Conservation (phyloP, 2,329 filamentous ascomycete genomes). For the Microsporum canis region DNA sequence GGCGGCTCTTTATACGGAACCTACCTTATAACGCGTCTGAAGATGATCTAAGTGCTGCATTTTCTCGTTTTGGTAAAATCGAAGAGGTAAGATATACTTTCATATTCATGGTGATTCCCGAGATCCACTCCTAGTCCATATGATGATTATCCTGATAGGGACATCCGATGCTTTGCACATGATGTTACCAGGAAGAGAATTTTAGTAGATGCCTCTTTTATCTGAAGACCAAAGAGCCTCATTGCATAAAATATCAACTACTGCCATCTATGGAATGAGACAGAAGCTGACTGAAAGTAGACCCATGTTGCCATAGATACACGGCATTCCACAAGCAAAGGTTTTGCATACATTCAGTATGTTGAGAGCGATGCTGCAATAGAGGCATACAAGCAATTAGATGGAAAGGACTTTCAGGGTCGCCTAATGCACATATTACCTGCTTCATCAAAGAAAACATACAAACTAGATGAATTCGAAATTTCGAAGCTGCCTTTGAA, state of each 20-base stretch:
- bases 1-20: slow-evolving; percentile 79
- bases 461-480: slow-evolving; percentile 73
- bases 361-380: slow-evolving; percentile 59
- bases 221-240: slow-evolving; percentile 50
- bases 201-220: slow-evolving; percentile 99
- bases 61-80: slow-evolving; percentile 59
- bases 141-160: slow-evolving; percentile 99
- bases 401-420: slow-evolving; percentile 83
- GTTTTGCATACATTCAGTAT: slow-evolving; percentile 81
- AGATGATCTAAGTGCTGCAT: slow-evolving; percentile 61
- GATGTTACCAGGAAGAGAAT: slow-evolving; percentile 90
- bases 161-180: slow-evolving; percentile 96
- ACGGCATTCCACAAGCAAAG: slow-evolving; percentile 63
- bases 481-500: slow-evolving; percentile 87
- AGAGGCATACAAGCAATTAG: slow-evolving; percentile 64
- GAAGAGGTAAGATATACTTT: slow-evolving; percentile 64
- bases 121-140: slow-evolving; percentile 24
- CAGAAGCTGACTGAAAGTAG: slow-evolving; percentile 37
- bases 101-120: slow-evolving; percentile 4
- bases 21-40: slow-evolving; percentile 69
- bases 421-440: slow-evolving; percentile 84
- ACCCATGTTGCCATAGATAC: slow-evolving; percentile 72
- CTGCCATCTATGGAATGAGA: slow-evolving; percentile 5
- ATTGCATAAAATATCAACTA: background rate
- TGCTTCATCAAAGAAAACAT: slow-evolving; percentile 68